Evolutionary conservation across 2,329 filamentous ascomycete genomes (phyloP).

Genomic region (Ilyonectria destructans): DNA sequence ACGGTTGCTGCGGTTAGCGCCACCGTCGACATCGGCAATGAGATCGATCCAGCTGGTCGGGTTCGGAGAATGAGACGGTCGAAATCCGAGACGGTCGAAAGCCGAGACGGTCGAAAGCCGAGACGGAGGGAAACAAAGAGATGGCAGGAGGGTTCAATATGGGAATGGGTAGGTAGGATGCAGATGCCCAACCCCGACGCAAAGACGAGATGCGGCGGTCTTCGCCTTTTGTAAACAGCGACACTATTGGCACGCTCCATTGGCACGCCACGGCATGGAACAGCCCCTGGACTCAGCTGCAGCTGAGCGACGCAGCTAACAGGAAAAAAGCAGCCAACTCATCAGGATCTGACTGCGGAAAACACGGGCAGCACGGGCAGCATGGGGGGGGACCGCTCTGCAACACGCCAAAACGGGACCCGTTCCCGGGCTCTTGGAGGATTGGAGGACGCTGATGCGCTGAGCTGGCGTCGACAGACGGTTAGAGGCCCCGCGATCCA

Average conservation of each 20-base stretch:
- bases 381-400: slow-evolving; percentile 20
- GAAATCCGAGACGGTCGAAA: too few species aligned
- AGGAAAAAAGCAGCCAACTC: slow-evolving; percentile 21
- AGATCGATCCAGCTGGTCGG: neutral
- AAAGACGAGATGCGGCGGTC: slow-evolving; percentile 5
- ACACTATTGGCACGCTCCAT: neutral
- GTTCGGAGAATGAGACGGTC: neutral
- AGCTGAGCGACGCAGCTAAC: slow-evolving; percentile 26
- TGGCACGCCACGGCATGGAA: slow-evolving; percentile 8
- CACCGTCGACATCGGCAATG: slow-evolving; percentile 10
- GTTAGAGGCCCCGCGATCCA: neutral
- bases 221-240: slow-evolving; percentile 20
- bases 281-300: slow-evolving; percentile 20
- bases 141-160: neutral
- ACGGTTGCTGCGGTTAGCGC: slow-evolving; percentile 6
- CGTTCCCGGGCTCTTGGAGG: slow-evolving; percentile 7
- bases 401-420: slow-evolving; percentile 26
- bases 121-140: slow-evolving; percentile 6
- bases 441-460: slow-evolving; percentile 6
- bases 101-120: neutral
- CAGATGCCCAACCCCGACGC: neutral
- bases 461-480: neutral
- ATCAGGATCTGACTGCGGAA: slow-evolving; percentile 15
- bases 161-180: neutral
- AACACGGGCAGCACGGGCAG: neutral